Percentiles rank a stretch among this genome's conserved stretches.
Evolutionary conservation across 2,329 filamentous ascomycete genomes (phyloP).

Genomic region (Davidsoniella virescens): DNA sequence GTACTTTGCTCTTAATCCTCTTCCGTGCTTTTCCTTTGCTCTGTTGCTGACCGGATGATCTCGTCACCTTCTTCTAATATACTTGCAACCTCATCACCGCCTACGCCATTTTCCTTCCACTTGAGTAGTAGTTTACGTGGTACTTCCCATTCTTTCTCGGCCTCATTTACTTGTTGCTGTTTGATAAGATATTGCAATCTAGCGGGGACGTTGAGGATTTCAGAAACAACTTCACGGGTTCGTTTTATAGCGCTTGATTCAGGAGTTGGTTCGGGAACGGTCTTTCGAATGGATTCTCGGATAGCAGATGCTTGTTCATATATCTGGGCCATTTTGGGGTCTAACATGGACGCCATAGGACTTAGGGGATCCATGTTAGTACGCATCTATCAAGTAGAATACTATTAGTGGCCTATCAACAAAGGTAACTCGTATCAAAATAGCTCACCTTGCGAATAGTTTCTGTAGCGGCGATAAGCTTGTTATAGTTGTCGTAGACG

Average conservation of each 20-base stretch:
- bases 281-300: slow-evolving; percentile 32
- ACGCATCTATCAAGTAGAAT: slow-evolving; percentile 41
- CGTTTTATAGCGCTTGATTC: slow-evolving; percentile 17
- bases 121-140: slow-evolving; percentile 33
- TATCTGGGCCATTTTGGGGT: slow-evolving; percentile 59
- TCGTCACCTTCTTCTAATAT: slow-evolving; percentile 40
- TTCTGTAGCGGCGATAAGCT: slow-evolving; percentile 89
- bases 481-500: slow-evolving; percentile 97
- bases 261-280: slow-evolving; percentile 30
- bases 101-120: slow-evolving; percentile 39
- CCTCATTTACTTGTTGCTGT: slow-evolving; percentile 44
- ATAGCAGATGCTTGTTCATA: slow-evolving; percentile 44
- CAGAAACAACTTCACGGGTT: slow-evolving; percentile 41
- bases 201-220: slow-evolving; percentile 45
- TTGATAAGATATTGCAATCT: slow-evolving; percentile 40
- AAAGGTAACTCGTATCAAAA: not conserved
- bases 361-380: slow-evolving; percentile 66
- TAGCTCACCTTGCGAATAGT: slow-evolving; percentile 60
- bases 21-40: slow-evolving; percentile 3
- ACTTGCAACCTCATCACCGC: slow-evolving; percentile 36
- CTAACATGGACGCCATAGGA: slow-evolving; percentile 55
- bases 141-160: slow-evolving; percentile 39
- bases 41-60: slow-evolving; percentile 21
- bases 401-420: not conserved
- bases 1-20: not conserved